Base-by-base conservation (phyloP, 2,329 filamentous ascomycete species). In the Lachnellula arida region DNA sequence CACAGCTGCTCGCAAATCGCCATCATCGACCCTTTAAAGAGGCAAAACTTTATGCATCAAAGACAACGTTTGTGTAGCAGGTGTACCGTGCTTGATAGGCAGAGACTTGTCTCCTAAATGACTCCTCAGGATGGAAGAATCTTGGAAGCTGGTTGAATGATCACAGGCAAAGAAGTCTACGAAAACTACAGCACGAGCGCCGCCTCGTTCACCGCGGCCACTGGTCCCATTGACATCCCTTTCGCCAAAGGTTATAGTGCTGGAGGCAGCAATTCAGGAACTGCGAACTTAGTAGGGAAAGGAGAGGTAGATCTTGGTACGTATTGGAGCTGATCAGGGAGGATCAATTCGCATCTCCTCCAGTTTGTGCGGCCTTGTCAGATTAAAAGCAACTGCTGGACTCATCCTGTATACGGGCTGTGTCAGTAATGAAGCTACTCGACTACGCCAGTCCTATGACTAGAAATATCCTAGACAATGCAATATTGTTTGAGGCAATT, bases 281-380 rank as follows among this genome's bases (percentile, higher is more conserved):
- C 74, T 5, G 76, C 73, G 0, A 76, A 75, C 0, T 68, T 81
- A 1, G 75, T 81, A 3, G 72, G 72, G 0, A 67, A 72, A 3
- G 73, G 73, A 0, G 63, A 72, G 3, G 72, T 75, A 3, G 75
- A 79, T 56, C 67, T 76, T 15, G 85, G 86, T 0, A 76, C 91
- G 86, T 0, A 76, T 91, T 12, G 63, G 61, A 22, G 61, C 57
- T 17, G 63, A 66, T 50, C 63, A 65, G 48, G 64, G 88, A 34
- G 88, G 88, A 55, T 88, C 82, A 49, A 86, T 92, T 60, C 82
- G 89, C 1, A 85, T 92, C 35, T 89, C 89, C 0, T 76, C 86
- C 0, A 81, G 81, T 7, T 89, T 59, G 3, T 66, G 64, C 49
- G 63, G 63, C 1, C 53, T 64, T 32, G 60, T 61, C 28, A 62